Conservation (phyloP, 805 yeast genomes). For the Candida germanica region DNA sequence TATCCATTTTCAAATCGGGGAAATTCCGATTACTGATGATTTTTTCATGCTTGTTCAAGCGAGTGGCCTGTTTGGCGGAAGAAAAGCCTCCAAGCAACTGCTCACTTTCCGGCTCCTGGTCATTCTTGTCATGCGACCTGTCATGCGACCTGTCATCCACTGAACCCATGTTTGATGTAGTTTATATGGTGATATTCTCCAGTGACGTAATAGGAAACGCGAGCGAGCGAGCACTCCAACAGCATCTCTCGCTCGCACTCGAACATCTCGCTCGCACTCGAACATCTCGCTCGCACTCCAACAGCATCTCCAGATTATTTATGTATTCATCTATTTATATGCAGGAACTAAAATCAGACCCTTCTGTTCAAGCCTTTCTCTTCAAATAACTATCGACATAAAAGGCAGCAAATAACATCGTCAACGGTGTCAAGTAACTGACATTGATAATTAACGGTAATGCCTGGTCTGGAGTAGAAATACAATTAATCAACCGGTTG, state of each 20-base stretch:
- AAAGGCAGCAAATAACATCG: conserved; percentile 61
- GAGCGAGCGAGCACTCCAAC: no score
- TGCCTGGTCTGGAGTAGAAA: conserved; percentile 57
- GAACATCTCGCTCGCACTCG: no score
- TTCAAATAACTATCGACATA: conserved; percentile 57
- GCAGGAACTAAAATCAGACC: no score
- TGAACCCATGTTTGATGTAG: no score
- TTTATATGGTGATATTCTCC: no score
- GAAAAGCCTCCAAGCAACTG: conserved; percentile 4
- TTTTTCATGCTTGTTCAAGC: conserved; percentile 10
- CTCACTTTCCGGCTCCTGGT: conserved; percentile 7
- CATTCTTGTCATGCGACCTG: no score
- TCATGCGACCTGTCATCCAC: no score
- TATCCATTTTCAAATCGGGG: conserved; percentile 11
- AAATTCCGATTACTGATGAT: conserved; percentile 13
- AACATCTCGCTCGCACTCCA: no score
- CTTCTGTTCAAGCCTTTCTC: conserved; percentile 6
- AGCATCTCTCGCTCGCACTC: no score
- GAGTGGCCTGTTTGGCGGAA: conserved; percentile 3
- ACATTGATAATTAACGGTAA: conserved; percentile 63
- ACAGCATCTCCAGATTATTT: no score
- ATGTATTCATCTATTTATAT: no score
- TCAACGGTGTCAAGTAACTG: conserved; percentile 62
- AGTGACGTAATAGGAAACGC: no score
- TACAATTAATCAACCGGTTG: conserved; percentile 42